Evolutionary conservation across 257 asterid species (phyloP).

Genomic region (Osmanthus fragrans): DNA sequence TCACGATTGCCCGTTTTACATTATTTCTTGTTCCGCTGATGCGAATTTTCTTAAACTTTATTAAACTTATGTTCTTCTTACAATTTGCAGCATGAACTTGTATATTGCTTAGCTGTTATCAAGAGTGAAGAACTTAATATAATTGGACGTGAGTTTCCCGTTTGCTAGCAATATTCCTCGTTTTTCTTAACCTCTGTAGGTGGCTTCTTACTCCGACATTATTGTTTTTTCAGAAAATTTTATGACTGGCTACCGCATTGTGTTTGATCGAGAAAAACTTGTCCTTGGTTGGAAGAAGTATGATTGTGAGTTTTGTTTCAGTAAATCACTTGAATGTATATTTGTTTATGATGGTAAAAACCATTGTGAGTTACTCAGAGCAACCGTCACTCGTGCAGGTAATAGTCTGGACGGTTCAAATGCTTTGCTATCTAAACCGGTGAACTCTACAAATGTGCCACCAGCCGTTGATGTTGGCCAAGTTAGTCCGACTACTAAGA

Average conservation of each 20-base stretch:
- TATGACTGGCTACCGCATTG: conserved; percentile 80
- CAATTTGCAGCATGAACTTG: conserved; percentile 55
- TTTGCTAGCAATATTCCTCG: conserved; percentile 8
- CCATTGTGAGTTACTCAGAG: not conserved
- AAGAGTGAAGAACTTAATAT: conserved; percentile 75
- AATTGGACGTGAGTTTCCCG: conserved; percentile 70
- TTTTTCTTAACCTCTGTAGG: not conserved
- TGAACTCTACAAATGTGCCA: conserved; percentile 45
- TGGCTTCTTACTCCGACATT: conserved; percentile 1
- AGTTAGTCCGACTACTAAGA: conserved; percentile 28
- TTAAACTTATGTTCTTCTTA: conserved; percentile 3
- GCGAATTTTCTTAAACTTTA: not conserved
- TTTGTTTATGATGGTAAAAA: not conserved
- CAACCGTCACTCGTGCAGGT: conserved; percentile 42
- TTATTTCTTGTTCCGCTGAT: not conserved
- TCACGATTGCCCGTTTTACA: conserved; percentile 9
- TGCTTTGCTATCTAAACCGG: conserved; percentile 32
- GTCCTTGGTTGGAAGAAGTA: conserved; percentile 80
- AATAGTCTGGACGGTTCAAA: conserved; percentile 47
- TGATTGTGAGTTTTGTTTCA: conserved; percentile 53
- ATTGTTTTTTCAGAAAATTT: conserved; percentile 60
- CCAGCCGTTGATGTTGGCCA: conserved; percentile 50
- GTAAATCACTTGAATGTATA: not conserved
- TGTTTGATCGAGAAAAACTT: conserved; percentile 79
- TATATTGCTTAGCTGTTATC: conserved; percentile 78